phyloP scores from a whole-genome alignment of 768 basidiomycete species.

The Lactarius hengduanensis region DNA sequence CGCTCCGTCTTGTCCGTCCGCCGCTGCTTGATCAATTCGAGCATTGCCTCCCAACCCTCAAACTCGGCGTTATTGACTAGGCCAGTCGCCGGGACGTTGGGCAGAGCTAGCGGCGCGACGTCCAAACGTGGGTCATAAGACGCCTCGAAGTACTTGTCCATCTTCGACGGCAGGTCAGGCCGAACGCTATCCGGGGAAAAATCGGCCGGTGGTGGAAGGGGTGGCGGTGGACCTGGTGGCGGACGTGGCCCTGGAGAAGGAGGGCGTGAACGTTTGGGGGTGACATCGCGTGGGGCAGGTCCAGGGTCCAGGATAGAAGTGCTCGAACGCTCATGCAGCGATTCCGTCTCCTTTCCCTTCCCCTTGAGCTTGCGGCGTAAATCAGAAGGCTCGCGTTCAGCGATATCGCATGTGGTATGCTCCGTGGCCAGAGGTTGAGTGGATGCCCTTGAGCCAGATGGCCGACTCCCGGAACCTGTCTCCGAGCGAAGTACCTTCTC shows the following conservation, averaged over 20 bases:
- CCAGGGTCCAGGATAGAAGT: not conserved
- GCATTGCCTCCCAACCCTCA: slow-evolving; percentile 94
- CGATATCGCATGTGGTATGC: slow-evolving; percentile 27
- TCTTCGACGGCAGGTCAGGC: slow-evolving; percentile 73
- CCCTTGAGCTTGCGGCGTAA: slow-evolving; percentile 37
- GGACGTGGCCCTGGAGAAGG: slow-evolving; percentile 20
- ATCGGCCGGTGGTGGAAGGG: slow-evolving; percentile 44
- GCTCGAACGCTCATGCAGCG: slow-evolving; percentile 1
- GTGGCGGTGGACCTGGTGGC: slow-evolving; percentile 40
- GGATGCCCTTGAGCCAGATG: slow-evolving; percentile 12
- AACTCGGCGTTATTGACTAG: slow-evolving; percentile 77
- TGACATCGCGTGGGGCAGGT: slow-evolving; percentile 4
- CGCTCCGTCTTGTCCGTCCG: slow-evolving; percentile 83
- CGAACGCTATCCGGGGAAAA: slow-evolving; percentile 47
- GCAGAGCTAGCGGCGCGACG: slow-evolving; percentile 64
- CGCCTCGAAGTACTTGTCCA: slow-evolving; percentile 96
- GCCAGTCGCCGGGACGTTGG: slow-evolving; percentile 69
- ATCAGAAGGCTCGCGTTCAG: slow-evolving; percentile 37
- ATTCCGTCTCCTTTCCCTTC: slow-evolving; percentile 25
- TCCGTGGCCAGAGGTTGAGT: slow-evolving; percentile 29
- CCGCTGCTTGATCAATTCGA: slow-evolving; percentile 73
- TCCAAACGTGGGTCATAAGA: slow-evolving; percentile 93
- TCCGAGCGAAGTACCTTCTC: slow-evolving; percentile 32
- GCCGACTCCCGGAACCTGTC: slow-evolving; percentile 10
- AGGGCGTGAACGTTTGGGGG: slow-evolving; percentile 12